Evolutionary conservation across 108 stramenopile genomes (phyloP).

Genomic region (Fragilariopsis cylindrus): DNA sequence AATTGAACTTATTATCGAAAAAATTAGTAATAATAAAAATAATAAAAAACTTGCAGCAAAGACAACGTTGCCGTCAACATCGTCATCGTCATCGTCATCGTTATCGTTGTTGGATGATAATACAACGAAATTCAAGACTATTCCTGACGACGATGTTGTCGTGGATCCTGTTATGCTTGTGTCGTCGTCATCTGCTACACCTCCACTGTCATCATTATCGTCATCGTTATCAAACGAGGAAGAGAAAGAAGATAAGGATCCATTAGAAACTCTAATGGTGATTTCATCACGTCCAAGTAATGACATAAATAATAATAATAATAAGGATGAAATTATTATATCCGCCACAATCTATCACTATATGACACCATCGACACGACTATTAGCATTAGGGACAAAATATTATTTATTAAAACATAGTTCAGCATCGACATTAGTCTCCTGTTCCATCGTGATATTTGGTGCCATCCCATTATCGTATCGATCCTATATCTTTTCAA

Average conservation of each 20-base stretch:
- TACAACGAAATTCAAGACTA: no score
- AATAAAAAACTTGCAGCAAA: background rate
- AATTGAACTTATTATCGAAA: background rate
- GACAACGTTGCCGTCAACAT: no score
- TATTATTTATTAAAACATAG: slow-evolving; percentile 32
- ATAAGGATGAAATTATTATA: slow-evolving; percentile 14
- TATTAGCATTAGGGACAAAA: no score
- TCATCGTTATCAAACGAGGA: no score
- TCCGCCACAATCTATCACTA: background rate
- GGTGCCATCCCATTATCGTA: slow-evolving; percentile 54
- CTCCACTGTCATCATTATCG: no score
- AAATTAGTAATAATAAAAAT: background rate
- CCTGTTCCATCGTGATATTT: slow-evolving; percentile 36
- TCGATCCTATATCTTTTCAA: slow-evolving; percentile 39
- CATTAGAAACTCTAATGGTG: slow-evolving; percentile 26
- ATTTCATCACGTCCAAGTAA: slow-evolving; percentile 3
- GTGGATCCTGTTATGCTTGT: no score
- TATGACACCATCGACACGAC: slow-evolving; percentile 25
- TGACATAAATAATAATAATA: background rate
- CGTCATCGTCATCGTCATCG: no score
- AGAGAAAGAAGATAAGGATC: background rate
- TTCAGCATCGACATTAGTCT: slow-evolving; percentile 37
- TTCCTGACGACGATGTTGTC: no score
- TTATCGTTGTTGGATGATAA: no score
- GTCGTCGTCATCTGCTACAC: no score